Evolutionary conservation across 495 filamentous ascomycete species (phyloP), one percentile per base, ranked within the genome.

Genomic region (Penicillium goetzii): DNA sequence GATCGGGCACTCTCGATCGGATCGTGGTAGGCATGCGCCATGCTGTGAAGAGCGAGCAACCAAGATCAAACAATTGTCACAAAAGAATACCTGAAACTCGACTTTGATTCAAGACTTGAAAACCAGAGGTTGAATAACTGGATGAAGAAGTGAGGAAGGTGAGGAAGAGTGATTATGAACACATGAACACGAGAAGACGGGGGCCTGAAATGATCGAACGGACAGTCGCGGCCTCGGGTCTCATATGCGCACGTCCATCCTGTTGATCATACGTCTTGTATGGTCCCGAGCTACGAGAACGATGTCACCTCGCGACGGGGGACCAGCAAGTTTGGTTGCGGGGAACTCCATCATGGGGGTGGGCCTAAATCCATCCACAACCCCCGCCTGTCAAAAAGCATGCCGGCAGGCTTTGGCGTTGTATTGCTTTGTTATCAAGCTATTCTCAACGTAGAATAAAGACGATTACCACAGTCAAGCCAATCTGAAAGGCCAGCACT

Each of bases 281-380:
- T 23, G 43, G 43, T n/a, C 2, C 21, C 43, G 11, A 21, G 21
- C 12, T 47, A 1, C 3, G 21, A 47, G 4, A 14, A 47, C 43
- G 43, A 47, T 47, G 43, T 47, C 43, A 47, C 43, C 21, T 47
- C 43, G 21, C 43, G 43, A 47, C n/a, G 41, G 21, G 43, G 10
- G 43, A 3, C 43, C 19, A 25, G 43, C 19, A 47, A 25, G 43
- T 47, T 4, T 47, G 43, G 43, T 47, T 47, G 43, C 43, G 43
- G 19, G 43, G 43, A 47, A 47, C 19, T 23, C 2, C 43, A 47
- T 47, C 10, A 21, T 47, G 41, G 10, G 43, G 21, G 43, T 21
- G 21, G 43, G 43, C 19, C 43, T 23, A 47, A 47, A 47, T 47
- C 43, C 43, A 47, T n/a, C 43, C n/a, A 11, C 12, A 47, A n/a